phyloP scores from a whole-genome alignment of 1,284 basidiomycete genomes.

The Apiotrichum montevideense region DNA sequence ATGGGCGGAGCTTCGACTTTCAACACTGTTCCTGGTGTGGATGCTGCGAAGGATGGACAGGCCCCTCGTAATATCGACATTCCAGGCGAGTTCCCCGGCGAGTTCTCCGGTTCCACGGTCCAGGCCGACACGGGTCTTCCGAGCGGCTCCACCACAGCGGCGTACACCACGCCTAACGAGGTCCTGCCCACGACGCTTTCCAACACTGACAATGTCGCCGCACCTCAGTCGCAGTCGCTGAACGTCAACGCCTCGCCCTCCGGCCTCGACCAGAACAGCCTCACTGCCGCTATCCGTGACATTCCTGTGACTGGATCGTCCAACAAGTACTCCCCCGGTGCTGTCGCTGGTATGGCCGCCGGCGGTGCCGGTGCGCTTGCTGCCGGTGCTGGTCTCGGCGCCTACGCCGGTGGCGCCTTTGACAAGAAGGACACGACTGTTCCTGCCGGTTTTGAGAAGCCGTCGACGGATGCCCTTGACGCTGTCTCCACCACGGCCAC shows the following conservation, averaged over 20 bases:
- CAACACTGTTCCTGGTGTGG: too few species aligned
- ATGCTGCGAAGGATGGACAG: neutral
- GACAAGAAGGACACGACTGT: neutral
- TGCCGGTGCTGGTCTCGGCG: neutral
- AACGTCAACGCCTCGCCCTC: neutral
- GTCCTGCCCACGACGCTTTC: neutral
- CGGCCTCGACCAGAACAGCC: neutral
- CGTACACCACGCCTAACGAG: neutral
- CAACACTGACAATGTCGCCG: neutral
- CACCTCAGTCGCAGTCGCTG: neutral
- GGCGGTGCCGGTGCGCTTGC: neutral
- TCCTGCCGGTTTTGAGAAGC: neutral
- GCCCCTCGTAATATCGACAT: too few species aligned
- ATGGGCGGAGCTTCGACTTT: neutral
- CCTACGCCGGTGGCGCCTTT: neutral
- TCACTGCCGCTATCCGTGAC: neutral
- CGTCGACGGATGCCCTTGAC: neutral
- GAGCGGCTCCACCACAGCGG: neutral
- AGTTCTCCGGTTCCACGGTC: neutral
- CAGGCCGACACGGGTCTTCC: neutral
- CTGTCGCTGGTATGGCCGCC: neutral
- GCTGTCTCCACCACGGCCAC: neutral
- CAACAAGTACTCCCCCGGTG: neutral
- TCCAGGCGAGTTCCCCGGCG: too few species aligned
- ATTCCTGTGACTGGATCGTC: neutral